A percentile compares a stretch with the other conserved stretches of the same genome.
Conservation (phyloP, 805 yeast species). For the Ogataea salicorniae region DNA sequence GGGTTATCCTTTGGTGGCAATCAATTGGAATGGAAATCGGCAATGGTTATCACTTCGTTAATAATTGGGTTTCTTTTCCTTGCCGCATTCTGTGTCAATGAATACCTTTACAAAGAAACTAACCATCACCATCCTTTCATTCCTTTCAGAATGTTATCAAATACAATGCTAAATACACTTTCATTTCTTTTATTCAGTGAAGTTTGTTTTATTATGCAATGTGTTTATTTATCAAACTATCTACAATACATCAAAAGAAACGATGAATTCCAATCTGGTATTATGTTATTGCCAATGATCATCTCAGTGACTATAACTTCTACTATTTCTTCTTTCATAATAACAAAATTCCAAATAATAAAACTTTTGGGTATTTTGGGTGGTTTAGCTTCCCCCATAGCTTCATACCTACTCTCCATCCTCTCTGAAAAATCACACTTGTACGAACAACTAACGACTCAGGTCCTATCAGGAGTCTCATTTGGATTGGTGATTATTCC, state of each 20-base stretch:
- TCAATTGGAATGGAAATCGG: slow-evolving; percentile 50
- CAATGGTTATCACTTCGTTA: slow-evolving; percentile 46
- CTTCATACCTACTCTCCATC: slow-evolving; percentile 40
- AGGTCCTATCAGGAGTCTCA: slow-evolving; percentile 43
- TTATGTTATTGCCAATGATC: slow-evolving; percentile 41
- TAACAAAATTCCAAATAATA: slow-evolving; percentile 34
- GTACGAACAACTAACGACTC: slow-evolving; percentile 38
- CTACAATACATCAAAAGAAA: slow-evolving; percentile 41
- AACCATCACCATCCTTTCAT: slow-evolving; percentile 37
- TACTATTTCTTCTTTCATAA: slow-evolving; percentile 33
- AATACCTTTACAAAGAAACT: slow-evolving; percentile 21
- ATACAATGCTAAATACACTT: slow-evolving; percentile 18
- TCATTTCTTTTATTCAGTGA: slow-evolving; percentile 24
- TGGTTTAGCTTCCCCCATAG: slow-evolving; percentile 37
- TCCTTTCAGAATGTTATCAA: slow-evolving; percentile 35
- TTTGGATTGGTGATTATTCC: slow-evolving; percentile 46
- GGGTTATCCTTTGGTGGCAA: slow-evolving; percentile 56
- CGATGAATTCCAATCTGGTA: slow-evolving; percentile 43
- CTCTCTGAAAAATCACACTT: slow-evolving; percentile 35
- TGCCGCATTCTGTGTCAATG: slow-evolving; percentile 34
- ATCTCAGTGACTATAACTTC: slow-evolving; percentile 40
- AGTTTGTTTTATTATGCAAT: slow-evolving; percentile 37
- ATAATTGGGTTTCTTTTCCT: slow-evolving; percentile 39
- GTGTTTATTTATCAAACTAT: slow-evolving; percentile 39
- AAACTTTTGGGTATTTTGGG: slow-evolving; percentile 38